Evolutionary conservation across 2,329 filamentous ascomycete species (phyloP), one percentile per base, ranked within the genome.

Genomic region (Celoporthe dispersa): DNA sequence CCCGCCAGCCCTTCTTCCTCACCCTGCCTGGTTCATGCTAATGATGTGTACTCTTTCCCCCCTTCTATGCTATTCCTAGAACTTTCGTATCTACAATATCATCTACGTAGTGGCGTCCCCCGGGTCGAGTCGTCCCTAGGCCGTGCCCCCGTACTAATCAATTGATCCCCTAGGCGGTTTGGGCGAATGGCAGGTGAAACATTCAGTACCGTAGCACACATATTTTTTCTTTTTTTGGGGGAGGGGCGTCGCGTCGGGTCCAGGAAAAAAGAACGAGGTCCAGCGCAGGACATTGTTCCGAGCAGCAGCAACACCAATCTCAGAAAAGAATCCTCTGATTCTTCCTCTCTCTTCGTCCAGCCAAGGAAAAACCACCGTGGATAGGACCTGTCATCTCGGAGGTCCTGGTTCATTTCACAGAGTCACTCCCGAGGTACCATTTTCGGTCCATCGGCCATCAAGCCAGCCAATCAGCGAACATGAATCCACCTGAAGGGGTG

Each of bases 281-380:
- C 28, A 57, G 19, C 28, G 28, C 51, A 55, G 51, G 51, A 14
- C 51, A 25, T 31, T 25, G n/a, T 55, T 28, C 51, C 51, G 51
- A 11, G 51, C 60, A 25, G 31, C 19, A 35, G 44, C 44, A n/a
- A 48, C 44, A n/a, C 44, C 57, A 68, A 61, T 51, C 55, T 28
- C 33, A 48, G 37, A 39, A 44, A 59, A 37, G 5, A 31, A 63
- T 64, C 59, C 64, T 68, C 53, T 33, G 48, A 44, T 48, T 65
- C 55, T 68, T 61, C 44, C 66, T 28, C 39, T 64, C 11, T 65
- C 41, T 63, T 59, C 51, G 66, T 25, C 62, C 41, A 63, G 57
- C 65, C 66, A 70, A 65, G 65, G 69, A 60, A 67, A 68, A 68
- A 61, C 66, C 60, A 37, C 69, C 66, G 66, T 35, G 48, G 33